A percentile compares a stretch with the other conserved stretches of the same genome.
These are phyloP conservation scores for Metarhizium album DNA, from an alignment of 2,329 filamentous ascomycete genomes.

Conservation along the genomic window DNA sequence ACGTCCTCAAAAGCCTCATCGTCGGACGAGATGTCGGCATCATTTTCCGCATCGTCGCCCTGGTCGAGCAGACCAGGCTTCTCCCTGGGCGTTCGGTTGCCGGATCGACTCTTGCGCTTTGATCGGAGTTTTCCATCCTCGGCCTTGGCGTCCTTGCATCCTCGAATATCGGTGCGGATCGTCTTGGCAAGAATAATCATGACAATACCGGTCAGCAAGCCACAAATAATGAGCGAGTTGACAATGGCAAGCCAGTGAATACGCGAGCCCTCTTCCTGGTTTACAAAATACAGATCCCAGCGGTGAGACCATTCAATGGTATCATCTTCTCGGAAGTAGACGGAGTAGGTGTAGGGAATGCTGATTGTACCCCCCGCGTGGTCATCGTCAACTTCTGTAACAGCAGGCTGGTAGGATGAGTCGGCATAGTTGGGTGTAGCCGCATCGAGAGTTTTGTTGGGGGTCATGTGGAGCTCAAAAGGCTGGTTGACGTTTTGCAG, in stretches of 20 bases:
- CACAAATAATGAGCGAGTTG: constrained; percentile 77
- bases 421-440: constrained; percentile 37
- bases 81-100: constrained; percentile 24
- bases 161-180: constrained; percentile 67
- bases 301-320: constrained; percentile 71
- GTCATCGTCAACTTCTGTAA: constrained; percentile 37
- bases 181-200: constrained; percentile 74
- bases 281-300: constrained; percentile 85
- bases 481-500: constrained; percentile 51
- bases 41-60: constrained; percentile 39
- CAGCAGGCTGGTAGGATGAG: constrained; percentile 43
- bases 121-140: constrained; percentile 55
- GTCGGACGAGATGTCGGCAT: constrained; percentile 41
- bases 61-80: constrained; percentile 53
- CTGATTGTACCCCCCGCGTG: constrained; percentile 57
- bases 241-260: constrained; percentile 85
- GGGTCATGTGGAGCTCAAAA: constrained; percentile 58
- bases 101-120: constrained; percentile 36
- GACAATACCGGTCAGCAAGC: constrained; percentile 66
- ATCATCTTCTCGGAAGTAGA: constrained; percentile 79
- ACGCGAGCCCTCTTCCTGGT: constrained; percentile 69
- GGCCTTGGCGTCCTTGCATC: constrained; percentile 51
- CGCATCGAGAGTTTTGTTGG: constrained; percentile 44
- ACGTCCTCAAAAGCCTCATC: constrained; percentile 61
- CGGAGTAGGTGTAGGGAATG: constrained; percentile 80